Evolutionary conservation across 202 grass and related monocot genomes (phyloP).

Genomic region (Carex sylvatica): DNA sequence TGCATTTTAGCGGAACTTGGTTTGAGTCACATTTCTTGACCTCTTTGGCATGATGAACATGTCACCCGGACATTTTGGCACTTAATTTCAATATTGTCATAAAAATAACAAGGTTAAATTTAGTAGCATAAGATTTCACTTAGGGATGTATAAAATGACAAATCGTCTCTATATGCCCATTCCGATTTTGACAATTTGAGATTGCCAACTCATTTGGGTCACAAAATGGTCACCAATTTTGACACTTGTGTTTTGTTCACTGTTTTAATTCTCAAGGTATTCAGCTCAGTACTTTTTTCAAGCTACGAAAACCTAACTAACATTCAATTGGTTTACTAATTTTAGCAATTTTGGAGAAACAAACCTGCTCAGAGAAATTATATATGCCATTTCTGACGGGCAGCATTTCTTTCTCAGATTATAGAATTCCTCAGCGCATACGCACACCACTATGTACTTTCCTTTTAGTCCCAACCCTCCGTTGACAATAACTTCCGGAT

Average conservation of each 20-base stretch:
- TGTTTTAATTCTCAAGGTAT: constrained; percentile 2
- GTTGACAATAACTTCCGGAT: constrained; percentile 69
- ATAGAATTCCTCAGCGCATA: constrained; percentile 69
- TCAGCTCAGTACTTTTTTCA: neutral
- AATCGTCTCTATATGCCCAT: neutral
- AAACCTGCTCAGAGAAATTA: constrained; percentile 79
- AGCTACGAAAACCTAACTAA: neutral
- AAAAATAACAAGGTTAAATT: neutral
- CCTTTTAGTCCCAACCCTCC: constrained; percentile 57
- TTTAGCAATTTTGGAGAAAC: neutral
- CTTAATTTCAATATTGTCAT: neutral
- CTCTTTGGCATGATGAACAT: neutral
- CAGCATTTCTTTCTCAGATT: constrained; percentile 82
- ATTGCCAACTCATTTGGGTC: neutral
- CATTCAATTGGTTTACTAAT: neutral
- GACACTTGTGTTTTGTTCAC: neutral
- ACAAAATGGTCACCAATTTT: neutral
- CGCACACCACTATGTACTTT: constrained; percentile 67
- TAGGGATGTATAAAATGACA: neutral
- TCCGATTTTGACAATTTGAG: neutral
- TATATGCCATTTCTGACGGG: constrained; percentile 83
- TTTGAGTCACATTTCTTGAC: neutral
- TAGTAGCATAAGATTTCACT: neutral
- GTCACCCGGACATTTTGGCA: neutral
- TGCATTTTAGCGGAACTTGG: neutral